Base-by-base conservation (phyloP, 352 stramenopile genomes). In the Plasmopara viticola region DNA sequence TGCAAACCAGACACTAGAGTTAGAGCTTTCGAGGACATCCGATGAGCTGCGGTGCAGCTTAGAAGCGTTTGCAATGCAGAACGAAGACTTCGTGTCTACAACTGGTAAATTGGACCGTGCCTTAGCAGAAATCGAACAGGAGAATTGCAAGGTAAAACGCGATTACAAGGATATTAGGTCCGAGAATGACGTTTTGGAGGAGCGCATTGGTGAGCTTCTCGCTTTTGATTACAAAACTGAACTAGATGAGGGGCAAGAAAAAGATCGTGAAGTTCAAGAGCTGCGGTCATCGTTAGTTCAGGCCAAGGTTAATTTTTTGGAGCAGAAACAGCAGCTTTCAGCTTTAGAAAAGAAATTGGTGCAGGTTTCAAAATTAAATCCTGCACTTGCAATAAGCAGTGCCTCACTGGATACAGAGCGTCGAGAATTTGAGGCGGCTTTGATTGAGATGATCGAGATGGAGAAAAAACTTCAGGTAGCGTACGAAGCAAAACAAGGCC, bases 371-470 rank as follows among this genome's bases (percentile, higher is more conserved):
- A 75, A 68, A 37, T 62, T 66, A 0, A 62, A 55, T 13, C 51
- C 53, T 43, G 43, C 56, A 2, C 62, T 48, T 10, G 54, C 55
- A 6, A 51, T 62, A 17, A 73, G 55, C 25, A 66, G 37, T 9
- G 60, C 57, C 4, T 62, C 70, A 8, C 60, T 74, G 3, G 74
- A 85, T 9, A 56, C 67, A n/a, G 71, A 85, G 37, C 71, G 72
- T 9, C 75, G 78, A 9, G 74, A 85, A 58, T 83, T 81, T 14
- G 71, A 85, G 39, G 58, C 66, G 0, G 72, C 74, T 38, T 56
- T 85, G 52, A 83, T 81, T 35, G 74, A 85, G 42, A 68, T 85
- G 57, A 83, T 85, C 31, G 71, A 78, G 33, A 82, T 85, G 72
- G 74, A 85, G 44, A 66, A 75, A 41, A 85, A 83, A 40, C 67